These are phyloP conservation scores for Pleurotus tuoliensis DNA, from an alignment of 768 basidiomycete genomes.

Conservation along the genomic window DNA sequence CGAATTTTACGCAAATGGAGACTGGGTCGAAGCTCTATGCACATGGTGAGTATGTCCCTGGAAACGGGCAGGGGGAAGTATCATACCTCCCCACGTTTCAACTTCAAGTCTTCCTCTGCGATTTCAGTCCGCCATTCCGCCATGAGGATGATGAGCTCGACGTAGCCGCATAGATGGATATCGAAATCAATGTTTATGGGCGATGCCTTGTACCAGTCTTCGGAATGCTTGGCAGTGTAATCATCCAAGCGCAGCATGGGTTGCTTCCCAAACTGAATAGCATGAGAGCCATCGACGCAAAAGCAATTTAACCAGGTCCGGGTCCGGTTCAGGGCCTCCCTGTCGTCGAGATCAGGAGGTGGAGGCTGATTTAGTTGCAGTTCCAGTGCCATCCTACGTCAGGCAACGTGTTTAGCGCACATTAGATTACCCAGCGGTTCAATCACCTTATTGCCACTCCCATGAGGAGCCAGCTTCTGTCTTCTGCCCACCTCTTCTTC, in stretches of 20 bases:
- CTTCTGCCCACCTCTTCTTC: conserved; percentile 64
- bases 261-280: conserved; percentile 74
- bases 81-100: conserved; percentile 6
- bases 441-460: conserved; percentile 64
- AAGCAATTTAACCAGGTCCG: conserved; percentile 77
- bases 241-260: conserved; percentile 65
- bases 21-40: conserved; percentile 33
- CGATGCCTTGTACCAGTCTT: conserved; percentile 45
- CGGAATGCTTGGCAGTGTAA: conserved; percentile 47
- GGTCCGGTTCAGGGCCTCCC: conserved; percentile 66
- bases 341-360: conserved; percentile 44
- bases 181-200: conserved; percentile 35
- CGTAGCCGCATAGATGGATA: conserved; percentile 49
- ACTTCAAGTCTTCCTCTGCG: conserved; percentile 13
- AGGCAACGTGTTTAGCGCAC: too few species aligned
- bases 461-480: conserved; percentile 68
- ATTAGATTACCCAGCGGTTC: too few species aligned
- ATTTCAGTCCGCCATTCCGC: conserved; percentile 36
- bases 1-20: conserved; percentile 29
- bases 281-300: conserved; percentile 69
- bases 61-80: background rate
- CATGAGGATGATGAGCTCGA: conserved; percentile 47
- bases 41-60: background rate
- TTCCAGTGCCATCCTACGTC: conserved; percentile 62
- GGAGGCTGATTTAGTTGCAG: conserved; percentile 61